These are phyloP conservation scores for Fusarium nelsonii DNA, from an alignment of 2,329 filamentous ascomycete species.

Conservation along the genomic window DNA sequence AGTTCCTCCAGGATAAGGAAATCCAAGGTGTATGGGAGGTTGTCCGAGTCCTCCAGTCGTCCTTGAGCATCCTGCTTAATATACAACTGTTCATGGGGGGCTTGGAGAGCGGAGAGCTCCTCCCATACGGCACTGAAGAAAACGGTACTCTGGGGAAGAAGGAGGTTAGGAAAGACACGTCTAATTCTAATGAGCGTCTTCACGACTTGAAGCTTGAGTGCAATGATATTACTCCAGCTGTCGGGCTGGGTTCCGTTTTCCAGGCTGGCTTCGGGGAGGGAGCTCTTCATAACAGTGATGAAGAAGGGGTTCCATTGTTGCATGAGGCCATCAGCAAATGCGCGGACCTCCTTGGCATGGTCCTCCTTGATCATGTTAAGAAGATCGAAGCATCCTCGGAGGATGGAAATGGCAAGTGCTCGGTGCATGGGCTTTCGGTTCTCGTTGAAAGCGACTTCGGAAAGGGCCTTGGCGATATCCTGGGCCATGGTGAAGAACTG, in stretches of 20 bases:
- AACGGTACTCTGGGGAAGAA: constrained; percentile 83
- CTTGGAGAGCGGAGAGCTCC: constrained; percentile 80
- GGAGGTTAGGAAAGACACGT: constrained; percentile 81
- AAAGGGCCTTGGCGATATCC: constrained; percentile 86
- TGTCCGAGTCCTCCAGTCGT: constrained; percentile 88
- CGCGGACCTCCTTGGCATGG: constrained; percentile 85
- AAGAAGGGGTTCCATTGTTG: constrained; percentile 92
- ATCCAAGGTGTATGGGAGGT: constrained; percentile 93
- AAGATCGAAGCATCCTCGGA: constrained; percentile 91
- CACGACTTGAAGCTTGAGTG: constrained; percentile 92
- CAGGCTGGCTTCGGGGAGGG: constrained; percentile 73
- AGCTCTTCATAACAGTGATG: constrained; percentile 79
- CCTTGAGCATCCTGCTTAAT: constrained; percentile 88
- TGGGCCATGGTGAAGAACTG: constrained; percentile 93
- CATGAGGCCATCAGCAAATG: constrained; percentile 88
- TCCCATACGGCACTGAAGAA: constrained; percentile 92
- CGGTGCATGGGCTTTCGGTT: constrained; percentile 80
- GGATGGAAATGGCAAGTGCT: constrained; percentile 88
- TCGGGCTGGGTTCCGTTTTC: constrained; percentile 67
- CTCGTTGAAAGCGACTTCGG: constrained; percentile 82
- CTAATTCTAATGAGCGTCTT: constrained; percentile 94
- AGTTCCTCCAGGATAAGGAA: constrained; percentile 94
- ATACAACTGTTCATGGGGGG: constrained; percentile 83
- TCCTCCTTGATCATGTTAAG: constrained; percentile 97
- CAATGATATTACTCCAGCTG: constrained; percentile 82